Conservation (phyloP, 345 rosid species). For the Sonneratia caseolaris region DNA sequence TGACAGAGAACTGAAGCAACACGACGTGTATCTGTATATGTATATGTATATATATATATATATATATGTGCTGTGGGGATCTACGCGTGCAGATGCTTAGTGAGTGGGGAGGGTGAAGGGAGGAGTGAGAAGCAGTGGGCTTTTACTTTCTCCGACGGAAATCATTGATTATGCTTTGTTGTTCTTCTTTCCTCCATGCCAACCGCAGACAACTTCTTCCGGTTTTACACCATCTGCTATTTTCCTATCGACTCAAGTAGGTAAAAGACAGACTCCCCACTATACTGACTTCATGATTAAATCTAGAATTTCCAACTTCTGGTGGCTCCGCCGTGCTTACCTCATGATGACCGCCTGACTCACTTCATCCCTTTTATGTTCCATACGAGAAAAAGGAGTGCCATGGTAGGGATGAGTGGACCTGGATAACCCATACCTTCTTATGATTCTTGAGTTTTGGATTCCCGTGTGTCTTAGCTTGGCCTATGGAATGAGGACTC, state of each 20-base stretch:
- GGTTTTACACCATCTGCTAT: too few species aligned
- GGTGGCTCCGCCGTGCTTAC: not conserved
- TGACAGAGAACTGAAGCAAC: not conserved
- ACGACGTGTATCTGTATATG: not conserved
- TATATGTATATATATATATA: not conserved
- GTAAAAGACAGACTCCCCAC: too few species aligned
- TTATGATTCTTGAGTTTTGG: too few species aligned
- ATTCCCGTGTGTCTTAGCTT: too few species aligned
- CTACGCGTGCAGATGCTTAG: not conserved
- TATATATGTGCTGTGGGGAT: not conserved
- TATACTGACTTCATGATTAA: not conserved
- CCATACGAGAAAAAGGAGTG: too few species aligned
- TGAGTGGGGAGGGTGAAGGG: not conserved
- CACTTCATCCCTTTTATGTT: too few species aligned
- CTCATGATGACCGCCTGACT: not conserved
- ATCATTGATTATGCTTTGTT: not conserved
- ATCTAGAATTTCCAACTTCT: not conserved
- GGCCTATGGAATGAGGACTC: too few species aligned
- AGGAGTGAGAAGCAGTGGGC: slow-evolving; percentile 8
- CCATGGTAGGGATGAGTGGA: too few species aligned
- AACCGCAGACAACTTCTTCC: too few species aligned
- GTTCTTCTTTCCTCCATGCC: not conserved
- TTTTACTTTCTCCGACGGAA: not conserved
- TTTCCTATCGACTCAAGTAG: too few species aligned
- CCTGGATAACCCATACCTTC: too few species aligned